Percentiles rank a stretch among this genome's conserved stretches.
phyloP scores from a whole-genome alignment of 805 yeast genomes.

The Myxozyma vanderwaltii region DNA sequence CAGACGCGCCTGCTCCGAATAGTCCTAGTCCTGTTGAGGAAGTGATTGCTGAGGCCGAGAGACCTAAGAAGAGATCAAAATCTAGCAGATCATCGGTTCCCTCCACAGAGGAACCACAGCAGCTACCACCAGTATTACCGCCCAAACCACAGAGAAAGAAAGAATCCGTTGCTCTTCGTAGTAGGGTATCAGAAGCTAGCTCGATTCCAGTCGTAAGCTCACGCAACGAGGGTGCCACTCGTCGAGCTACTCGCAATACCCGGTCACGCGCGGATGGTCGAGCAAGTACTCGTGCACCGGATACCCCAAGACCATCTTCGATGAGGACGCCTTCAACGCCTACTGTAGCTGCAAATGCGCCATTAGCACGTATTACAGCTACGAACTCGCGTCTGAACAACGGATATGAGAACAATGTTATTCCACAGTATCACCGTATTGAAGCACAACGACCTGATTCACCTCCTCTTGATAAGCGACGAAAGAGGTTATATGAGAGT shows the following conservation, averaged over 20 bases:
- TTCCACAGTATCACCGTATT: slow-evolving; percentile 26
- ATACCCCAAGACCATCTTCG: background rate
- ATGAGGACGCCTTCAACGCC: background rate
- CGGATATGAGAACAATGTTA: slow-evolving; percentile 38
- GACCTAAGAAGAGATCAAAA: background rate
- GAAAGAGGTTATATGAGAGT: slow-evolving; percentile 23
- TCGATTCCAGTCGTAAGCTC: slow-evolving; percentile 8
- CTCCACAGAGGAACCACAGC: background rate
- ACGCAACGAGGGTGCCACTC: background rate
- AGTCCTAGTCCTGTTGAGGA: background rate
- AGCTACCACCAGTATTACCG: background rate
- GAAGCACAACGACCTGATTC: slow-evolving; percentile 30
- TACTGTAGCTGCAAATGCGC: slow-evolving; percentile 1
- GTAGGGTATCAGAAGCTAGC: no score
- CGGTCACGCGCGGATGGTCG: background rate
- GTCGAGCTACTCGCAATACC: slow-evolving; percentile 2
- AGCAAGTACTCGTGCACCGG: background rate
- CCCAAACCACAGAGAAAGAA: slow-evolving; percentile 1
- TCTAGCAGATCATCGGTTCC: background rate
- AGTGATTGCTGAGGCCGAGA: background rate
- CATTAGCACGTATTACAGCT: slow-evolving; percentile 19
- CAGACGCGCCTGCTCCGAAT: background rate
- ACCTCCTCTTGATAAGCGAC: slow-evolving; percentile 26
- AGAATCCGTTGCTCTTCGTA: no score
- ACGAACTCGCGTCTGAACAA: slow-evolving; percentile 39